Base-by-base conservation (phyloP, 306 rosid species). In the Styphnolobium japonicum region DNA sequence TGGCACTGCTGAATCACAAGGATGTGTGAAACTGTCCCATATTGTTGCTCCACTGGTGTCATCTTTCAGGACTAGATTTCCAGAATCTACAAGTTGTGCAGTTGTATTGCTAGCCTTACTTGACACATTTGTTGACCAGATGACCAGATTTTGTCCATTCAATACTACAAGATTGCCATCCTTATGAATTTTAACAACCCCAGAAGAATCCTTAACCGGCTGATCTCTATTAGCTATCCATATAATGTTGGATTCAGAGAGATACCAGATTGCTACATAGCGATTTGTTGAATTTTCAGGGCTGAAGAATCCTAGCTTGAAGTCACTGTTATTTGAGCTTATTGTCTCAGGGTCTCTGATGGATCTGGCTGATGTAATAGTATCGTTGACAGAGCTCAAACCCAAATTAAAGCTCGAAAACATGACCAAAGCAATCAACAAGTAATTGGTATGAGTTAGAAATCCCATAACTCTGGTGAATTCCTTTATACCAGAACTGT, bases 211-310 rank as follows among this genome's bases (percentile, higher is more conserved):
- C 8, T 53, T 9, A 14, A 86, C 52, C 0, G 87, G 81, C 25
- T 58, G 48, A 40, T 82, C 72, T 60, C 81, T 83, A 15, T 77
- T 83, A 23, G 82, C 87, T 15, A 80, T 77, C 89, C 89, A 86
- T 6, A 80, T 34, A 29, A 77, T 25, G 21, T 16, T 52, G n/a
- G 6, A 11, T 48, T 0, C 0, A 22, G 64, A 5, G 45, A 60
- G 36, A 14, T 72, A 67, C 89, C 89, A 86, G 12, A 83, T 31
- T 11, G 85, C 87, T 10, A 83, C 75, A 1, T 80, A 86, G n/a
- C 43, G 82, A n/a, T 53, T 12, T 2, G 67, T 12, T 5, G 85
- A 76, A 33, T 68, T 67, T 29, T 6, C 4, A 23, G 78, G 85
- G 31, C 31, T 27, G 31, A 27, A 27, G 31, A 27, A 27, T 27